Percentiles rank a stretch among this genome's conserved stretches.
Evolutionary conservation across 1,139 yeast species (phyloP).

Genomic region (Candida buenavistaensis): DNA sequence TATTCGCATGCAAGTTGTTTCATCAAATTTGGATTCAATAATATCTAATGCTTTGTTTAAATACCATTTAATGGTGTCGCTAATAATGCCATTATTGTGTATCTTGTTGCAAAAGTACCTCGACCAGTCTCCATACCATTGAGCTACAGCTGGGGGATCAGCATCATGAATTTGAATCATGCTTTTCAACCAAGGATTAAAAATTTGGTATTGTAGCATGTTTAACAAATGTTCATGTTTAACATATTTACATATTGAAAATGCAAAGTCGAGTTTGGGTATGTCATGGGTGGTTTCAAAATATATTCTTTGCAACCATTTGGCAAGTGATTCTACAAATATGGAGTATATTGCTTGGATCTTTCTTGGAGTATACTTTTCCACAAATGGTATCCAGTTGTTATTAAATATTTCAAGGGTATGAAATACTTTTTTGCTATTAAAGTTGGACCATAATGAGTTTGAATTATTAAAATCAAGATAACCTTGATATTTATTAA

Average conservation of each 20-base stretch:
- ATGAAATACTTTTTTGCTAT: neutral
- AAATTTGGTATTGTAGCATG: conserved; percentile 29
- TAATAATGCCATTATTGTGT: neutral
- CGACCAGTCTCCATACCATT: conserved; percentile 19
- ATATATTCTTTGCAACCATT: conserved; percentile 3
- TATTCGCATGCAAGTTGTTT: conserved; percentile 8
- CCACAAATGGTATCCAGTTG: conserved; percentile 8
- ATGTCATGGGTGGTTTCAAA: conserved; percentile 4
- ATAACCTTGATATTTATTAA: conserved; percentile 15
- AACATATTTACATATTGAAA: conserved; percentile 4
- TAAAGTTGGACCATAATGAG: conserved; percentile 27
- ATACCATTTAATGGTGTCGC: conserved; percentile 26
- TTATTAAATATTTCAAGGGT: conserved; percentile 8
- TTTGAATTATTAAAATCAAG: conserved; percentile 13
- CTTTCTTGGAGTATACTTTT: conserved; percentile 4
- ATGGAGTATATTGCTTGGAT: conserved; percentile 1
- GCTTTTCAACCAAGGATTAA: conserved; percentile 28
- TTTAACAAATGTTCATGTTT: conserved; percentile 7
- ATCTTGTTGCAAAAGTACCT: conserved; percentile 9
- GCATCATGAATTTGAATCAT: conserved; percentile 7
- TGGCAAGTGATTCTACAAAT: conserved; percentile 6
- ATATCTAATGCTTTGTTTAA: conserved; percentile 19
- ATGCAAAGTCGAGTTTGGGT: conserved; percentile 4
- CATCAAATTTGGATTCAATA: conserved; percentile 12
- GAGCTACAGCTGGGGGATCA: conserved; percentile 5